A percentile compares a stretch with the other conserved stretches of the same genome.
These are phyloP conservation scores for Melaleuca alternifolia DNA, from an alignment of 345 rosid species.

Conservation along the genomic window DNA sequence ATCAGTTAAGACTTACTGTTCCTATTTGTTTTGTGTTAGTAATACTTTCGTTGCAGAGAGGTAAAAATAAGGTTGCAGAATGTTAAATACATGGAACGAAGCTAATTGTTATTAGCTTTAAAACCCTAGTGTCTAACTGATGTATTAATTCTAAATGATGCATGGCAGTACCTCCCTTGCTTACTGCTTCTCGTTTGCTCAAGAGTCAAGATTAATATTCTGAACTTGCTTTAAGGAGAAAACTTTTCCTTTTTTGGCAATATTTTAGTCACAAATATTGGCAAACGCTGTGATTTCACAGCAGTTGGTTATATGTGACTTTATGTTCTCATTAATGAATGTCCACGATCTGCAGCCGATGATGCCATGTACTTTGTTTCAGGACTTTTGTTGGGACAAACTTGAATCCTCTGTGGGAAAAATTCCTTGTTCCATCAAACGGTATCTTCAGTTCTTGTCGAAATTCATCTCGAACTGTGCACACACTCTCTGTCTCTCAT, in stretches of 20 bases:
- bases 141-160: neutral
- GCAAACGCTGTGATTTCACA: neutral
- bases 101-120: neutral
- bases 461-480: neutral
- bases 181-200: neutral
- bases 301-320: neutral
- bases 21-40: neutral
- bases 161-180: neutral
- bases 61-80: neutral
- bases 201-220: neutral
- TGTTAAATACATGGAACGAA: neutral
- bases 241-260: neutral
- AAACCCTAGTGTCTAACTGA: neutral
- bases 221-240: neutral
- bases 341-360: neutral
- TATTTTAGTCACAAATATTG: neutral
- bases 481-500: neutral
- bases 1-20: neutral
- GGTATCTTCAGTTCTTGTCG: slow-evolving; percentile 27
- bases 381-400: slow-evolving; percentile 89
- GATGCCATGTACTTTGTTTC: slow-evolving; percentile 13
- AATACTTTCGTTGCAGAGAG: neutral
- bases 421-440: slow-evolving; percentile 58
- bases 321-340: neutral
- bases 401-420: slow-evolving; percentile 76